A percentile compares a stretch with the other conserved stretches of the same genome.
Evolutionary conservation across 768 basidiomycete genomes (phyloP).

Genomic region (Fomitopsis pulvina): DNA sequence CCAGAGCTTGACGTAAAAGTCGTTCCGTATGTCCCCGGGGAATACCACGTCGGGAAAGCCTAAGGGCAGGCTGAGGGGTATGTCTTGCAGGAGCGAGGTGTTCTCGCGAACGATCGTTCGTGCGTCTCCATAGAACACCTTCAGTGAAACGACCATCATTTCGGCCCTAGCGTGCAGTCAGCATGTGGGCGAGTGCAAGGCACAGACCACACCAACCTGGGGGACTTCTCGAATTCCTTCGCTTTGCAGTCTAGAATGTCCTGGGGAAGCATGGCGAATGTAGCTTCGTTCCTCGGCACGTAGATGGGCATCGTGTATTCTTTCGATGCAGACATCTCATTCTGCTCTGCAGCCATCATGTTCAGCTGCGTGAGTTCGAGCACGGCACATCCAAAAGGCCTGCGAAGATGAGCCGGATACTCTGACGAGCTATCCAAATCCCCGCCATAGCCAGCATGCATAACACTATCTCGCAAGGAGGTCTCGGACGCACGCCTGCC

Average conservation of each 20-base stretch:
- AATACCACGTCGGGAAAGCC: constrained; percentile 97
- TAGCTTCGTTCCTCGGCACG: constrained; percentile 71
- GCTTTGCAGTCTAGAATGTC: constrained; percentile 78
- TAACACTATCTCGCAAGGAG: constrained; percentile 28
- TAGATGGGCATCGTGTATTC: constrained; percentile 90
- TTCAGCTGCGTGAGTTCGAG: constrained; percentile 75
- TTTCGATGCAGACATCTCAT: constrained; percentile 54
- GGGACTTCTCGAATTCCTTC: constrained; percentile 77
- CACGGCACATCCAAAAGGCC: constrained; percentile 96
- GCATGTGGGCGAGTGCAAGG: constrained; percentile 2
- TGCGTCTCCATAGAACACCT: constrained; percentile 81
- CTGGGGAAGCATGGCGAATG: constrained; percentile 92
- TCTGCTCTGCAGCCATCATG: constrained; percentile 58
- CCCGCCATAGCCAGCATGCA: constrained; percentile 2
- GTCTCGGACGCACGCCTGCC: constrained; percentile 47
- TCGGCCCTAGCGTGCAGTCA: constrained; percentile 57
- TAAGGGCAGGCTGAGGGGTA: constrained; percentile 76
- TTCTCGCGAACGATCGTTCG: constrained; percentile 75
- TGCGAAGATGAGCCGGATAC: constrained; percentile 49
- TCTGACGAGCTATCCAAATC: constrained; percentile 21
- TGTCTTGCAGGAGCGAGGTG: constrained; percentile 73
- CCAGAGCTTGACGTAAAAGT: constrained; percentile 95
- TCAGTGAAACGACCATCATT: constrained; percentile 75
- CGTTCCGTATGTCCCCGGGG: constrained; percentile 88
- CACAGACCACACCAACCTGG: constrained; percentile 46